A percentile compares a stretch with the other conserved stretches of the same genome.
Evolutionary conservation across 108 stramenopile genomes (phyloP).

Genomic region (Nannochloropsis salina): DNA sequence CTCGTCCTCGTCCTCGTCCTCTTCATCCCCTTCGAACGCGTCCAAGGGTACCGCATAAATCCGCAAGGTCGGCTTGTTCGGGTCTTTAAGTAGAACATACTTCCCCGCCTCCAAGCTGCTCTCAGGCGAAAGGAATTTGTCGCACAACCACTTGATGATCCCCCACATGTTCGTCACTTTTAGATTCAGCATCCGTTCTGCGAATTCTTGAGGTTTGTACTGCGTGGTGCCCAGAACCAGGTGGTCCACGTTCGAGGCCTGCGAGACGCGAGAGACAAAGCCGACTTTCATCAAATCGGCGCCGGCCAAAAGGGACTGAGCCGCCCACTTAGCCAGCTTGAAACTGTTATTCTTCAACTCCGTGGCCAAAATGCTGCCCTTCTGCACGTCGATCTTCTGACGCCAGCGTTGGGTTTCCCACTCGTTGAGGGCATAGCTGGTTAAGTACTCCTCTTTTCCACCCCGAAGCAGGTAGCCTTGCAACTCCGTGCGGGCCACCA

Average conservation of each 20-base stretch:
- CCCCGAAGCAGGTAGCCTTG: conserved; percentile 51
- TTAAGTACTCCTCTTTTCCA: conserved; percentile 72
- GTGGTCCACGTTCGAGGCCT: conserved; percentile 8
- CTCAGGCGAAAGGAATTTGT: conserved; percentile 64
- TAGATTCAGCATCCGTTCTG: conserved; percentile 79
- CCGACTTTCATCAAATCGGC: conserved; percentile 98
- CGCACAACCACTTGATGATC: conserved; percentile 87
- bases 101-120: conserved; percentile 69
- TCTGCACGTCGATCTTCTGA: conserved; percentile 84
- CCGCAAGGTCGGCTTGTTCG: conserved; percentile 83
- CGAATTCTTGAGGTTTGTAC: conserved; percentile 92
- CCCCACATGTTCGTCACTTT: conserved; percentile 92
- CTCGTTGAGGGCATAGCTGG: conserved; percentile 93
- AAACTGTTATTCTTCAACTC: conserved; percentile 96
- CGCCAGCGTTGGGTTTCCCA: conserved; percentile 69
- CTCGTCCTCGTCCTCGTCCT: conserved; percentile 70
- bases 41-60: conserved; percentile 83
- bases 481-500: conserved; percentile 54
- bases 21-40: conserved; percentile 73
- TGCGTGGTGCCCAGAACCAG: conserved; percentile 84
- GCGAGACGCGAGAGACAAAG: conserved; percentile 70
- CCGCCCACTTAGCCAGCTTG: conserved; percentile 97
- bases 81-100: conserved; percentile 93
- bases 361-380: conserved; percentile 88
- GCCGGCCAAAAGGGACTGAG: conserved; percentile 85